Percentiles rank a stretch among this genome's conserved stretches.
Evolutionary conservation across 176 grass and related monocot species (phyloP).

Genomic region (Calamus simplicifolius): DNA sequence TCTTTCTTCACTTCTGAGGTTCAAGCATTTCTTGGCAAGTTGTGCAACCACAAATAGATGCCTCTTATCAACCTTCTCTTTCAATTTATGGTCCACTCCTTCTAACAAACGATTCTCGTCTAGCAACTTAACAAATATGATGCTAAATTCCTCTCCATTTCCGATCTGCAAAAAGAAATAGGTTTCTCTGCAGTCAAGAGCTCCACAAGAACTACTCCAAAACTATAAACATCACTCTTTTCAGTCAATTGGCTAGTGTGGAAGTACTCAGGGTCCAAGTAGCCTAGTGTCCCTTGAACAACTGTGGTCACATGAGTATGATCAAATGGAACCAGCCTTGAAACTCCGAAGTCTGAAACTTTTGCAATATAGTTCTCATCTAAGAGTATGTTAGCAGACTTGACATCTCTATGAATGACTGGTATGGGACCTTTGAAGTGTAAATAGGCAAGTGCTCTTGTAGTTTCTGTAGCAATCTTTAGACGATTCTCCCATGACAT

Average conservation of each 20-base stretch:
- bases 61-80: no score
- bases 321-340: constrained; percentile 36
- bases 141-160: constrained; percentile 31
- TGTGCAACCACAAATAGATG: no score
- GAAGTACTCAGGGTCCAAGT: constrained; percentile 64
- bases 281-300: constrained; percentile 51
- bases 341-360: constrained; percentile 61
- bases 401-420: constrained; percentile 53
- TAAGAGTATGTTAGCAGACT: constrained; percentile 53
- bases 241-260: constrained; percentile 48
- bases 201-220: constrained; percentile 46
- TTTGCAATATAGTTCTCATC: constrained; percentile 39
- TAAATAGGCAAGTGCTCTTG: constrained; percentile 39
- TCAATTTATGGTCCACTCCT: constrained; percentile 28
- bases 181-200: constrained; percentile 43
- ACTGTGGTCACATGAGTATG: constrained; percentile 59
- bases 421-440: constrained; percentile 32
- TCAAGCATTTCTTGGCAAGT: no score
- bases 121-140: constrained; percentile 22
- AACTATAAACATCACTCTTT: constrained; percentile 67
- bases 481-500: constrained; percentile 40
- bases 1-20: no score
- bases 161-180: constrained; percentile 8
- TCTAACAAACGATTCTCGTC: constrained; percentile 23
- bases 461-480: constrained; percentile 49